Evolutionary conservation across 2,329 filamentous ascomycete species (phyloP).

Genomic region (Fusarium protoensiforme): DNA sequence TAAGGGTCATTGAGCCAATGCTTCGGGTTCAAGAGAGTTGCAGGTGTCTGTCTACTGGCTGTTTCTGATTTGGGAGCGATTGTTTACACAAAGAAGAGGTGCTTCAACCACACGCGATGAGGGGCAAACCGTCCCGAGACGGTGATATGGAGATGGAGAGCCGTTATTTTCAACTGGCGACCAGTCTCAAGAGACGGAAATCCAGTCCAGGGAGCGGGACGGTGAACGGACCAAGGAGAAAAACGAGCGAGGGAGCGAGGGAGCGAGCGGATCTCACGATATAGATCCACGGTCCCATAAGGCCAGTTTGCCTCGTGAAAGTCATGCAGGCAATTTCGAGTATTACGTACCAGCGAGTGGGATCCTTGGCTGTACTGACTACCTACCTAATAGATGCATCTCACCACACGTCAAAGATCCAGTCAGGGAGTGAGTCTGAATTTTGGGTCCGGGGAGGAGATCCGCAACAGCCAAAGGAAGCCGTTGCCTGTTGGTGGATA

Average conservation of each 20-base stretch:
- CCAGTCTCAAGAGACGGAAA: constrained; percentile 25
- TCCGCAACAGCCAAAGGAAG: not conserved
- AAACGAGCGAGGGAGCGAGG: not conserved
- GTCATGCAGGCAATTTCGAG: constrained; percentile 1
- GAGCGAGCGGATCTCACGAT: constrained; percentile 19
- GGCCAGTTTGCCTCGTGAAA: not conserved
- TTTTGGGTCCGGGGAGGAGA: constrained; percentile 1
- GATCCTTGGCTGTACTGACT: not conserved
- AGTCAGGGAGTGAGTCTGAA: not conserved
- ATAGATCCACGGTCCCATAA: not conserved
- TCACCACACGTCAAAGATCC: constrained; percentile 1
- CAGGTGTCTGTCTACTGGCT: not conserved
- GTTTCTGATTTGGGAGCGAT: not conserved
- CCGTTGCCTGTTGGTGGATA: constrained; percentile 7
- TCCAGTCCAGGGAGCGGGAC: constrained; percentile 22
- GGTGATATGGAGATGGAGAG: not conserved
- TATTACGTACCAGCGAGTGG: constrained; percentile 2
- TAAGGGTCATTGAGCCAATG: not conserved
- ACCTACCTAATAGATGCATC: not conserved
- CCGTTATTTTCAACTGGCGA: not conserved
- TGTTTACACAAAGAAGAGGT: not conserved
- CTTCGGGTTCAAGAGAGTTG: not conserved
- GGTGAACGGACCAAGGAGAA: constrained; percentile 31
- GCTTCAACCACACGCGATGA: not conserved
- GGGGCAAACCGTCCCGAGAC: not conserved